Percentiles rank a stretch among this genome's conserved stretches.
phyloP scores from a whole-genome alignment of 495 filamentous ascomycete species.

The Rusavskia elegans region DNA sequence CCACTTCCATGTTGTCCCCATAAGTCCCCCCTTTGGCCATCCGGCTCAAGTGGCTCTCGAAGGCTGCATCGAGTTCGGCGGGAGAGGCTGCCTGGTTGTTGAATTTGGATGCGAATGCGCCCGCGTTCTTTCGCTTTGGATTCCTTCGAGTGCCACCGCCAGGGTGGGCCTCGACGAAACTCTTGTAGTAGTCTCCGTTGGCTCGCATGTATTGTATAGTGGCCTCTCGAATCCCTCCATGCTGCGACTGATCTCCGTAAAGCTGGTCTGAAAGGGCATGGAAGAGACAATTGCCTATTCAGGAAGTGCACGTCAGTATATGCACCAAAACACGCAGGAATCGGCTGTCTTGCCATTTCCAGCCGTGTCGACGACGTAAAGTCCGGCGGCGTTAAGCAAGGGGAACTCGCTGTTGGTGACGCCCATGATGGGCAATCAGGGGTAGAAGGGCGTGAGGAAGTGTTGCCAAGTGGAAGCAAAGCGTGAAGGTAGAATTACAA shows the following conservation, averaged over 20 bases:
- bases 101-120: slow-evolving; percentile 21
- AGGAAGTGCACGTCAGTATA: slow-evolving; percentile 4
- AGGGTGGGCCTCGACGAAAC: slow-evolving; percentile 42
- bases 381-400: slow-evolving; percentile 27
- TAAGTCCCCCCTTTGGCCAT: slow-evolving; percentile 50
- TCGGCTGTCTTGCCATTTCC: slow-evolving; percentile 27
- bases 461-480: neutral
- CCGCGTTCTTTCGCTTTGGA: slow-evolving; percentile 42
- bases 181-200: slow-evolving; percentile 46
- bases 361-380: slow-evolving; percentile 32
- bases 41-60: slow-evolving; percentile 40
- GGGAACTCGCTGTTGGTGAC: slow-evolving; percentile 33
- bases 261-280: slow-evolving; percentile 65
- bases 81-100: slow-evolving; percentile 28
- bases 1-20: slow-evolving; percentile 58
- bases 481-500: neutral
- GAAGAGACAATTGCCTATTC: slow-evolving; percentile 58
- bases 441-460: neutral
- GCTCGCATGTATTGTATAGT: slow-evolving; percentile 48
- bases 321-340: too few relatives aligned
- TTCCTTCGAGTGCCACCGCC: slow-evolving; percentile 45
- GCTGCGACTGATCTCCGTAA: slow-evolving; percentile 44
- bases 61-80: slow-evolving; percentile 45
- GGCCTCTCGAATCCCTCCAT: slow-evolving; percentile 39
- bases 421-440: slow-evolving; percentile 13